Percentiles rank a stretch among this genome's conserved stretches.
Conservation (phyloP, 2,329 filamentous ascomycete genomes). For the Thielaviopsis ethacetica region DNA sequence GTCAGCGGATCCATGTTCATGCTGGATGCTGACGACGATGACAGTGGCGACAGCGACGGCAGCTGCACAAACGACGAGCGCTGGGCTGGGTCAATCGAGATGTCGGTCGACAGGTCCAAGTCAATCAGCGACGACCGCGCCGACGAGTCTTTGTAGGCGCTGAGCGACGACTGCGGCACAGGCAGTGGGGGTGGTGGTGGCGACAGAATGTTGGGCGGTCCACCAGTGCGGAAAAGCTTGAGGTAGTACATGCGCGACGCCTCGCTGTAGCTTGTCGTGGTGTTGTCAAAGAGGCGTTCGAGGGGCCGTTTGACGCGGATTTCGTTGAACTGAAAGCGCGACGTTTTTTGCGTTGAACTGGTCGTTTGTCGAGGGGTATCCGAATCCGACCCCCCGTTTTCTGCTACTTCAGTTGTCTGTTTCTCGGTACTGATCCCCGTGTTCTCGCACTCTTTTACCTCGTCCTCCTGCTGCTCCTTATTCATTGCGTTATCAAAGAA, state of each 20-base stretch:
- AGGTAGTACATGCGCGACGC: constrained; percentile 44
- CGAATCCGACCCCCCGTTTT: neutral
- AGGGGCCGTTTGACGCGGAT: constrained; percentile 35
- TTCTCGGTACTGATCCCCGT: neutral
- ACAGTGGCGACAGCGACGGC: neutral
- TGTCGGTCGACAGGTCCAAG: constrained; percentile 40
- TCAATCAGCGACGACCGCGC: constrained; percentile 47
- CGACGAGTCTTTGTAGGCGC: constrained; percentile 37
- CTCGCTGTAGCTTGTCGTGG: constrained; percentile 46
- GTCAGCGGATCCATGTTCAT: neutral
- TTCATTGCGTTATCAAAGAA: neutral
- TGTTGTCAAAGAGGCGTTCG: constrained; percentile 51
- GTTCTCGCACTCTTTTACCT: neutral
- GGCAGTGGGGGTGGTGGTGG: constrained; percentile 18
- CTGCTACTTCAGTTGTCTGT: neutral
- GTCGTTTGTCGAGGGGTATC: neutral
- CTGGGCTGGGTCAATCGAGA: neutral
- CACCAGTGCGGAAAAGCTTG: constrained; percentile 19
- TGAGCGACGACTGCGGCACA: constrained; percentile 36
- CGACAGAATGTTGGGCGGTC: constrained; percentile 19
- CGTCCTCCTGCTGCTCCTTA: neutral
- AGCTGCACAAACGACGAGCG: neutral
- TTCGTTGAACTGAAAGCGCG: neutral
- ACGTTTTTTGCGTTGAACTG: neutral
- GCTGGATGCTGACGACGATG: neutral